Conservation (phyloP, 202 grass and related monocot species). For the Panicum hallii region DNA sequence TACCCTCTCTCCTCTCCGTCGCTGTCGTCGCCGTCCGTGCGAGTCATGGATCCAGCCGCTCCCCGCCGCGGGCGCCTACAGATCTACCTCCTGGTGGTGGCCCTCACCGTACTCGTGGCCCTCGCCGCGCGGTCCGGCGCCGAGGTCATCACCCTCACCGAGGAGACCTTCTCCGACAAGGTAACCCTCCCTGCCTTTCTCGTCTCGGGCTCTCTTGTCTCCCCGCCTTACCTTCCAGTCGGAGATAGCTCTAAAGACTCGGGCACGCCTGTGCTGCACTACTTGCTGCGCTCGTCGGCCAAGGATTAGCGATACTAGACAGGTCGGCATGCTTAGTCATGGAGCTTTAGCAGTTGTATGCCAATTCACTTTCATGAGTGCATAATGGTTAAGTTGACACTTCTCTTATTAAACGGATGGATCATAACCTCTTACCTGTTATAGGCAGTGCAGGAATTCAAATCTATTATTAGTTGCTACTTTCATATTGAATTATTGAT, state of each 20-base stretch:
- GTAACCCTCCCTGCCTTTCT: slow-evolving; percentile 37
- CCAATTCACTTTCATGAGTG: neutral
- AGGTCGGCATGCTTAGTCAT: slow-evolving; percentile 15
- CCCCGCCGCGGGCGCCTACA: slow-evolving; percentile 36
- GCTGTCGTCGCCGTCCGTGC: slow-evolving; percentile 1
- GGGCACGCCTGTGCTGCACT: neutral
- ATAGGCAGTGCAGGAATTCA: neutral
- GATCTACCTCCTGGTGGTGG: slow-evolving; percentile 33
- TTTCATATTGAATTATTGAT: neutral
- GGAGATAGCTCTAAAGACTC: neutral
- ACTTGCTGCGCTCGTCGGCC: neutral
- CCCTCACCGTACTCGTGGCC: slow-evolving; percentile 8
- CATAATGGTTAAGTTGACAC: neutral
- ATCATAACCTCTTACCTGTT: slow-evolving; percentile 6
- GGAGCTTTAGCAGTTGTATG: neutral
- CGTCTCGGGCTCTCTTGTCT: neutral
- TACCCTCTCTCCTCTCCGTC: neutral
- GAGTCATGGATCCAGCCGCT: slow-evolving; percentile 69
- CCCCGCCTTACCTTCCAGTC: neutral
- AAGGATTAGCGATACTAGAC: neutral
- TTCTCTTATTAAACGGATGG: neutral
- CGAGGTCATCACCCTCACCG: slow-evolving; percentile 90
- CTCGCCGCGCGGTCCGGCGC: slow-evolving; percentile 37
- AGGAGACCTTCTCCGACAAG: slow-evolving; percentile 95
- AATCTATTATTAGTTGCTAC: neutral